Conservation (phyloP, 352 stramenopile genomes). For the Pythium aristosporum region DNA sequence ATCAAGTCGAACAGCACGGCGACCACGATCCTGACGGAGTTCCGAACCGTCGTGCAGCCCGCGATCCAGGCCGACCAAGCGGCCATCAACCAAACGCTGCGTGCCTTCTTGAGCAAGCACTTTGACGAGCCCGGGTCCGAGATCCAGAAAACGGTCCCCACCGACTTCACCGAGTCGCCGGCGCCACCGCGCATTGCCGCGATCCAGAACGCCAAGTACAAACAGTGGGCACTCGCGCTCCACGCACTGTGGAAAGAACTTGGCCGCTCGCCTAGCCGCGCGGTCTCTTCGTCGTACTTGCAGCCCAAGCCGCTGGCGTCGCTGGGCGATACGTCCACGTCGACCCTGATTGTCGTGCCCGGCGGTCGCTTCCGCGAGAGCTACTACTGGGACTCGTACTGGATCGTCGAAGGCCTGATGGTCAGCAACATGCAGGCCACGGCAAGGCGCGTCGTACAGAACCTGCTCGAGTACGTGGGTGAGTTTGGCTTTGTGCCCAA, state of each 20-base stretch:
- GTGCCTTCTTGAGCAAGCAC: slow-evolving; percentile 69
- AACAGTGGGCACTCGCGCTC: slow-evolving; percentile 65
- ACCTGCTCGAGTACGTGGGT: slow-evolving; percentile 85
- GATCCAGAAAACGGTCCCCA: slow-evolving; percentile 59
- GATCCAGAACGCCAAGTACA: slow-evolving; percentile 52
- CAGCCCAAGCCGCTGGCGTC: slow-evolving; percentile 32
- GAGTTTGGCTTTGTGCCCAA: slow-evolving; percentile 90
- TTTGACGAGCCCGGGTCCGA: slow-evolving; percentile 82
- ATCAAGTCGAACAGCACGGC: slow-evolving; percentile 78
- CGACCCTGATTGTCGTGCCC: slow-evolving; percentile 80
- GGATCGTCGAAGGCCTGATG: slow-evolving; percentile 88
- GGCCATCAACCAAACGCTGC: slow-evolving; percentile 37
- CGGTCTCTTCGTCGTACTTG: slow-evolving; percentile 37
- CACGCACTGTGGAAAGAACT: slow-evolving; percentile 79
- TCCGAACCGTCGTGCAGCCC: slow-evolving; percentile 17
- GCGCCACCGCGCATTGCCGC: slow-evolving; percentile 52
- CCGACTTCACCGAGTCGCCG: slow-evolving; percentile 58
- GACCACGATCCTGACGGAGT: slow-evolving; percentile 65
- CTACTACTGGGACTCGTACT: slow-evolving; percentile 95
- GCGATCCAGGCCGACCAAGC: slow-evolving; percentile 1
- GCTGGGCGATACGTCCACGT: slow-evolving; percentile 28
- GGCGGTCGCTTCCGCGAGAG: slow-evolving; percentile 89
- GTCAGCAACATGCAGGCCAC: slow-evolving; percentile 80
- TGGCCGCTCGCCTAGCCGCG: slow-evolving; percentile 48
- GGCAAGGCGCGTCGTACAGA: slow-evolving; percentile 75